A percentile compares a stretch with the other conserved stretches of the same genome.
These are phyloP conservation scores for Exserohilum rostratum DNA, from an alignment of 2,329 filamentous ascomycete species.

Conservation along the genomic window DNA sequence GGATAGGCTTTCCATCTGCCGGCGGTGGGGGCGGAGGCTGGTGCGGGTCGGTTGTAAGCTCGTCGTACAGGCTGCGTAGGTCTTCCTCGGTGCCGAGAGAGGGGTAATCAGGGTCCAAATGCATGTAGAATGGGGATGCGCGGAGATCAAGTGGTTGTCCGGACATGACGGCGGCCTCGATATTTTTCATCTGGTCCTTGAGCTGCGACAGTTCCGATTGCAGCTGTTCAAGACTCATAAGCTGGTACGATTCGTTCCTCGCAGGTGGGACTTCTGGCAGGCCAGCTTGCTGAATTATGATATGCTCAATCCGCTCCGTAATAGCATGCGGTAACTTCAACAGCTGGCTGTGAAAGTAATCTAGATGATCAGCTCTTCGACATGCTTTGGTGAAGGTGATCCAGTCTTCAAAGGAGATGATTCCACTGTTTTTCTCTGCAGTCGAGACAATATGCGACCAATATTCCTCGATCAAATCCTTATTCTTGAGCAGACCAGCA, in stretches of 20 bases:
- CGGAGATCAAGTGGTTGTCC: constrained; percentile 45
- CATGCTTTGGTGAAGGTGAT: constrained; percentile 41
- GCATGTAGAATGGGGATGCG: constrained; percentile 46
- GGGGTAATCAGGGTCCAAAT: constrained; percentile 34
- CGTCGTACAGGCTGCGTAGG: constrained; percentile 52
- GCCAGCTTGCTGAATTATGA: constrained; percentile 15
- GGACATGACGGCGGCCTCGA: constrained; percentile 41
- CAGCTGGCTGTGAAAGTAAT: constrained; percentile 37
- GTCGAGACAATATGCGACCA: constrained; percentile 35
- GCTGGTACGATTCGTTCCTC: constrained; percentile 1
- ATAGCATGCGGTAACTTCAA: constrained; percentile 33
- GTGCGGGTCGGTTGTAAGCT: constrained; percentile 50
- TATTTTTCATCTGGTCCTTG: constrained; percentile 33
- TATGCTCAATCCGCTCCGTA: constrained; percentile 14
- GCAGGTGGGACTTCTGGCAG: constrained; percentile 1
- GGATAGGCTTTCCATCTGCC: constrained; percentile 8
- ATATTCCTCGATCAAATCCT: constrained; percentile 33
- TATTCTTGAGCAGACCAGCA: constrained; percentile 35
- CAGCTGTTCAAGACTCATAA: constrained; percentile 26
- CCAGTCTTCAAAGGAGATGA: constrained; percentile 40
- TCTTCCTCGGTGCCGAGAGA: constrained; percentile 33
- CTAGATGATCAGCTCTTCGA: constrained; percentile 23
- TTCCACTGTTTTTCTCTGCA: constrained; percentile 28
- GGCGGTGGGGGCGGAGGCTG: constrained; percentile 31
- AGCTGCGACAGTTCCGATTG: constrained; percentile 25